Base-by-base conservation (phyloP, 2,329 filamentous ascomycete species). In the Proliferodiscus dingleyae region DNA sequence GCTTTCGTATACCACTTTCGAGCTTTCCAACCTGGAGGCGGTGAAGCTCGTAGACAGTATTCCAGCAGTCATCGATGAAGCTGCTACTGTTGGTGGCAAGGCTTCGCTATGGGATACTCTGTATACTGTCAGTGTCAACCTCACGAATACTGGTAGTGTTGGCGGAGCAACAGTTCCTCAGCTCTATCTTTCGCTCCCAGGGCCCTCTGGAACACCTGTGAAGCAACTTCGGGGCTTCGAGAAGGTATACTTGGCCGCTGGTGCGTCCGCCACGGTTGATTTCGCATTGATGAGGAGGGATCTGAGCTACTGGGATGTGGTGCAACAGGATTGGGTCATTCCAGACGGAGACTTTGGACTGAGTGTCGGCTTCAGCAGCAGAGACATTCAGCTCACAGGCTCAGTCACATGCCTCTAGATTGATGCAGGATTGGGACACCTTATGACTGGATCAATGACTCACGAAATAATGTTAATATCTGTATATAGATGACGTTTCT, bases 1-100 rank as follows among this genome's bases (percentile, higher is more conserved):
- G 3, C 67, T 93, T 11, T 85, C 79, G 2, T 94, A 91, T 72
- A 87, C 86, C 1, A 86, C 74, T 3, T 90, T 93, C 60, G 63
- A 76, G 41, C 86, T 87, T 68, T 78, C 82, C 18, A 71, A 85
- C 62, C 67, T 38, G 55, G 64, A 68, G 41, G 56, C 68, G 19
- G 3, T 41, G 7, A 28, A 18, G 7, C 19, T n/a, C 4, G 40
- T 34, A 24, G 38, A 13, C 1, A 46, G 39, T 4, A 2, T 50
- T 16, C 23, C 46, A 4, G 38, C 49, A 10, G 22, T 9, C n/a
- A n/a, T n/a, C n/a, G n/a, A n/a, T n/a, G n/a, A n/a, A n/a, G n/a
- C n/a, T n/a, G n/a, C n/a, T n/a, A n/a, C n/a, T n/a, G n/a, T n/a
- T n/a, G 52, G 54, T 7, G 54, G 57, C 3, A 53, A 56, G 26